Base-by-base conservation (phyloP, 164 flowering plant species). In the Brasenia schreberi region DNA sequence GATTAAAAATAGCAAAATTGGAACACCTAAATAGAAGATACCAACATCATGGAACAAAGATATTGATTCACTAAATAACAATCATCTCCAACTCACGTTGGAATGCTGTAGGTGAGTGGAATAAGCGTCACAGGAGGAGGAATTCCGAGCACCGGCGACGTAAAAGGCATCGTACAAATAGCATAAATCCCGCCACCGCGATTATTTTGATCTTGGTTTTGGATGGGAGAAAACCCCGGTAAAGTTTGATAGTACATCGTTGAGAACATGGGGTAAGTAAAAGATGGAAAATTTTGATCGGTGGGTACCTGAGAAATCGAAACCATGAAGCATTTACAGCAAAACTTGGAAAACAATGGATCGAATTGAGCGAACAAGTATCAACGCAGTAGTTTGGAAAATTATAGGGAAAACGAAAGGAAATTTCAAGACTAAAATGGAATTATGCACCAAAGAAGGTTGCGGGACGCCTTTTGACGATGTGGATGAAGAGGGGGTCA, bases 101-200 rank as follows among this genome's bases (percentile, higher is more conserved):
- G 97, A 44, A 60, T 9, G 23, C 23, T 19, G 75, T 87, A 90
- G 17, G 91, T 85, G 58, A 94, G 91, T 52, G 96, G 96, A 67
- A 90, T 86, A 65, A 94, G 96, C 19, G 80, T 72, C 69, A 81
- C 84, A 6, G 84, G 53, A 5, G 52, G 52, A 44, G 92, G 82
- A 71, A 83, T 66, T 70, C 95, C 97, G 71, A 81, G 43, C 72
- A 80, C 39, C 1, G 80, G 78, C 18, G 89, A 88, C 81, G 70
- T 75, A 65, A 64, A 82, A 5, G 91, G 91, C 33, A 68, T 69
- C 73, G 80, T 79, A 19, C 97, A 91, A 72, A 93, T 90, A 70
- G 96, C 97, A 84, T 94, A 94, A 64, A 94, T 75, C 58, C 98
- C 97, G 6, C 89, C 82, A 71, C 98, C 96, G 69, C 73, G 82